Percentiles rank a stretch among this genome's conserved stretches.
Evolutionary conservation across 257 asterid genomes (phyloP).

Genomic region (Solanum bukasovii): DNA sequence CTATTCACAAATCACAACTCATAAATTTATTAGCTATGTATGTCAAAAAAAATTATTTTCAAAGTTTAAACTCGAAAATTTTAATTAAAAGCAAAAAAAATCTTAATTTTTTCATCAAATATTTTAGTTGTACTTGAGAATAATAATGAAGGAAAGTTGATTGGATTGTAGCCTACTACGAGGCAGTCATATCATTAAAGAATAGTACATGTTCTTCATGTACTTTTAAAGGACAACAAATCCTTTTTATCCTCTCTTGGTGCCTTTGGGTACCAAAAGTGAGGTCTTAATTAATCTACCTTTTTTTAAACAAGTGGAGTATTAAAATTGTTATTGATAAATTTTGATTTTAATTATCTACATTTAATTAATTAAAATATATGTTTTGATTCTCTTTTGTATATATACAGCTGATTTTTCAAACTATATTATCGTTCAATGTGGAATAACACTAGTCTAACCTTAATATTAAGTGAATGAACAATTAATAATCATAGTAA

Average conservation of each 20-base stretch:
- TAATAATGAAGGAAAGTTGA: background rate
- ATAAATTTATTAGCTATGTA: background rate
- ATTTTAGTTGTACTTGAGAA: background rate
- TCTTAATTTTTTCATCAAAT: background rate
- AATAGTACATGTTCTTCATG: constrained; percentile 14
- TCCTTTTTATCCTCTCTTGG: background rate
- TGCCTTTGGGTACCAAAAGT: background rate
- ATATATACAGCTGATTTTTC: background rate
- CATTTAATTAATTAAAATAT: background rate
- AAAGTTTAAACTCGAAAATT: background rate
- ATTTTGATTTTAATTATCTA: background rate
- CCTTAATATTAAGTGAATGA: background rate
- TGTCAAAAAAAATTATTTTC: accelerated
- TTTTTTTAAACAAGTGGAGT: background rate
- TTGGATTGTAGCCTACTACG: background rate
- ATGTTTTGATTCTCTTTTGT: background rate
- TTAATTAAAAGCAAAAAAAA: background rate
- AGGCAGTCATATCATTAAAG: constrained; percentile 6
- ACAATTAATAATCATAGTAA: background rate
- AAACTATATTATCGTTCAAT: background rate
- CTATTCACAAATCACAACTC: background rate
- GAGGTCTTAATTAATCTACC: background rate
- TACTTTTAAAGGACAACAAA: background rate
- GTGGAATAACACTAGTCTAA: background rate
- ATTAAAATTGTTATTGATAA: background rate